Evolutionary conservation across 768 basidiomycete species (phyloP).

Genomic region (Suillus decipiens): DNA sequence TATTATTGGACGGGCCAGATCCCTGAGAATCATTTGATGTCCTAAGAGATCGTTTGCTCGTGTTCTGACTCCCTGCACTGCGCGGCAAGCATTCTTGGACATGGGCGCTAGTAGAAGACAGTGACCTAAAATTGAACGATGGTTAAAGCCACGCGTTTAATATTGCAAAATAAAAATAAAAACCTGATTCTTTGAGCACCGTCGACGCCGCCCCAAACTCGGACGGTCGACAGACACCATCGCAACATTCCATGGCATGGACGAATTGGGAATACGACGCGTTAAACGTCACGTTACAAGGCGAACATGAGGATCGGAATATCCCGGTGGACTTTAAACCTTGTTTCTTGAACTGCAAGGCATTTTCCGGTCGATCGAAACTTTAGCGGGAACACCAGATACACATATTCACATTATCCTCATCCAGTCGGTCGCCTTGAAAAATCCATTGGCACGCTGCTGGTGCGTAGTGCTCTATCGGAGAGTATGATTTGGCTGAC

Average conservation of each 20-base stretch:
- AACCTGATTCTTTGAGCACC: conserved; percentile 10
- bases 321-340: conserved; percentile 28
- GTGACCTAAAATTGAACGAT: background rate
- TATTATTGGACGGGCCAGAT: background rate
- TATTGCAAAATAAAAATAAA: background rate
- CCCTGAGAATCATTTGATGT: background rate
- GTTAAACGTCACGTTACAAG: conserved; percentile 7
- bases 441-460: conserved; percentile 89
- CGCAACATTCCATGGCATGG: conserved; percentile 81
- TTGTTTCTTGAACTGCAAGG: conserved; percentile 32
- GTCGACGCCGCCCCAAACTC: conserved; percentile 40
- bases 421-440: conserved; percentile 67
- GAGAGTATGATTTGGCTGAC: conserved; percentile 11
- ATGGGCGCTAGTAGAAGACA: conserved; percentile 7
- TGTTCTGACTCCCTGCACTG: background rate
- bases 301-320: conserved; percentile 13
- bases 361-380: conserved; percentile 25
- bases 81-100: conserved; percentile 1
- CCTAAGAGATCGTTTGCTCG: background rate
- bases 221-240: conserved; percentile 62
- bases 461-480: conserved; percentile 45
- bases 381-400: conserved; percentile 19
- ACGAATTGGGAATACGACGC: conserved; percentile 6
- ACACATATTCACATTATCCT: conserved; percentile 16
- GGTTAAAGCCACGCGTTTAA: background rate